phyloP scores from a whole-genome alignment of 495 filamentous ascomycete species.

The Hypoxylon intermedium region DNA sequence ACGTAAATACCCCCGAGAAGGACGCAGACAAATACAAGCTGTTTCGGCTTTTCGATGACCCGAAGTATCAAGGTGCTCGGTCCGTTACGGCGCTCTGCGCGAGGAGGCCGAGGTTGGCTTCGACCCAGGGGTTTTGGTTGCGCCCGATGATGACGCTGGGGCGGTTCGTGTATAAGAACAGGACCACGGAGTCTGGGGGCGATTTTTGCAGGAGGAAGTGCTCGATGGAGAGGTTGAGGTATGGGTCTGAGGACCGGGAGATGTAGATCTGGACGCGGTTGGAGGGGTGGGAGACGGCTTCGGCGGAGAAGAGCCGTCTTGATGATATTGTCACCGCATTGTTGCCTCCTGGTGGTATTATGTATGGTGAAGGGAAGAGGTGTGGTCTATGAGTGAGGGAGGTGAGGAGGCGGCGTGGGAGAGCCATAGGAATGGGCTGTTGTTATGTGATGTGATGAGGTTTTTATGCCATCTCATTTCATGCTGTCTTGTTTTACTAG shows the following conservation, averaged over 20 bases:
- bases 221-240: conserved; percentile 94
- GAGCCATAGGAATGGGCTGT: conserved; percentile 20
- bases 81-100: neutral
- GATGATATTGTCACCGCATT: neutral
- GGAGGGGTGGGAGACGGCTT: conserved; percentile 32
- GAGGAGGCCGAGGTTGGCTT: conserved; percentile 75
- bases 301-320: conserved; percentile 22
- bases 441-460: neutral
- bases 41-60: too few relatives aligned
- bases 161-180: conserved; percentile 87
- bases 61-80: too few relatives aligned
- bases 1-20: too few relatives aligned
- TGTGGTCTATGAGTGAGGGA: neutral
- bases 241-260: conserved; percentile 76
- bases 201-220: conserved; percentile 82
- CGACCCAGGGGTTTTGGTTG: conserved; percentile 97
- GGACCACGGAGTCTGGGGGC: conserved; percentile 70
- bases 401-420: conserved; percentile 24
- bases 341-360: neutral
- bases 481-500: neutral
- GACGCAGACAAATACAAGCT: too few relatives aligned
- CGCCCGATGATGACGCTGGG: conserved; percentile 90
- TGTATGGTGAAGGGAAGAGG: neutral
- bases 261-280: conserved; percentile 69
- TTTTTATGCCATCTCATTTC: neutral